A percentile compares a stretch with the other conserved stretches of the same genome.
Evolutionary conservation across 495 filamentous ascomycete genomes (phyloP).

Genomic region (Amphirosellinia nigrospora): DNA sequence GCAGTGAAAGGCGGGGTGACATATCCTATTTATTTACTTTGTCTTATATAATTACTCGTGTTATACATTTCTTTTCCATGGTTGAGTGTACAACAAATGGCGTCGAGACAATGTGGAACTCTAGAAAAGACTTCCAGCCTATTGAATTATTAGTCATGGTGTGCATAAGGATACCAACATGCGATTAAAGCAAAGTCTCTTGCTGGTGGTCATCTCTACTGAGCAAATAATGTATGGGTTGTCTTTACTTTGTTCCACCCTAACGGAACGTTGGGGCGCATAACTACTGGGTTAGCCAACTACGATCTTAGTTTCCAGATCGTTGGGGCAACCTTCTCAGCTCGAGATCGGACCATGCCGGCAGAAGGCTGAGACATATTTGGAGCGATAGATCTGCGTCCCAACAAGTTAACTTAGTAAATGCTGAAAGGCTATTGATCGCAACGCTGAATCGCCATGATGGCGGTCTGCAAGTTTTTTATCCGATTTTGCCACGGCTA

Average conservation of each 20-base stretch:
- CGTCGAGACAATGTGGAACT: neutral
- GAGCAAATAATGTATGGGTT: neutral
- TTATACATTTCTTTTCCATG: neutral
- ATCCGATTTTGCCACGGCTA: neutral
- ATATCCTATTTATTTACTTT: neutral
- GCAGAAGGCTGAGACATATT: slow-evolving; percentile 21
- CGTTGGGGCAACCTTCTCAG: neutral
- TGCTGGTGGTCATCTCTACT: neutral
- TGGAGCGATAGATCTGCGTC: neutral
- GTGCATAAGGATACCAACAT: neutral
- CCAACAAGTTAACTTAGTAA: neutral
- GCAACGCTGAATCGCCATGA: neutral
- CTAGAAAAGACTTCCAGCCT: neutral
- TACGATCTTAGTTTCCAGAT: slow-evolving; percentile 7
- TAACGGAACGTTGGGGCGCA: neutral
- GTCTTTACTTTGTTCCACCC: neutral
- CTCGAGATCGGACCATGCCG: slow-evolving; percentile 9
- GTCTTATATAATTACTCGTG: neutral
- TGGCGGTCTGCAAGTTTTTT: neutral
- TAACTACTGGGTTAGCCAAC: neutral
- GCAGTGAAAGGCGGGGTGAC: neutral
- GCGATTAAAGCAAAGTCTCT: neutral
- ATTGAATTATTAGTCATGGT: neutral
- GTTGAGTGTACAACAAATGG: neutral
- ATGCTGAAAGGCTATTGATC: neutral